These are phyloP conservation scores for Leccinum subtestaceum DNA, from an alignment of 768 basidiomycete species.

Conservation along the genomic window DNA sequence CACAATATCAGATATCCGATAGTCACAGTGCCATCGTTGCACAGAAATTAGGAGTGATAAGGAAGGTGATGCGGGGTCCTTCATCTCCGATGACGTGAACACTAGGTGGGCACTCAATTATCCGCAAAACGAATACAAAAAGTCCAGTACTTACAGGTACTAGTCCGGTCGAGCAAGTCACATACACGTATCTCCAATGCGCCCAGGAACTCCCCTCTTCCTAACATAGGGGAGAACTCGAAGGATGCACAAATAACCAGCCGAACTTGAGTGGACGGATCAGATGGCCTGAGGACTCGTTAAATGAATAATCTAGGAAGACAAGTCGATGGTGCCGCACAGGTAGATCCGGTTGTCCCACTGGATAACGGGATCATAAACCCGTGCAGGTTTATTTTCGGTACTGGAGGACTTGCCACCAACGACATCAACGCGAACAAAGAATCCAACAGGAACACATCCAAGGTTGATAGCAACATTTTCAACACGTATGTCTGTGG, in stretches of 20 bases:
- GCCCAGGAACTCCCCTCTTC: neutral
- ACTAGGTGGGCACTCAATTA: neutral
- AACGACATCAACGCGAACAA: slow-evolving; percentile 8
- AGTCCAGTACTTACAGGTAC: neutral
- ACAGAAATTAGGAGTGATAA: slow-evolving; percentile 1
- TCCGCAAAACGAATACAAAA: neutral
- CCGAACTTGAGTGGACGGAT: neutral
- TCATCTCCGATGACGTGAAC: neutral
- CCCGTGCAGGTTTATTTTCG: neutral
- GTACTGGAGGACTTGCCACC: slow-evolving; percentile 1
- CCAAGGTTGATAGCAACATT: slow-evolving; percentile 3
- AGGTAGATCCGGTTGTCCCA: slow-evolving; percentile 10
- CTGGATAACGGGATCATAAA: slow-evolving; percentile 4
- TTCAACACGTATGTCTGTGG: slow-evolving; percentile 13
- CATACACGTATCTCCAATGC: too few relatives aligned
- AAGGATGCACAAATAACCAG: neutral
- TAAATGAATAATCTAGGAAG: neutral
- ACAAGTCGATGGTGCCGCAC: neutral
- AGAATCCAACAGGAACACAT: slow-evolving; percentile 19
- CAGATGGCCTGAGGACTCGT: neutral
- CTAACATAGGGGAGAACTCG: neutral
- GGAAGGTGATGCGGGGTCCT: neutral
- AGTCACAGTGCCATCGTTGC: neutral
- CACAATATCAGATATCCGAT: neutral
- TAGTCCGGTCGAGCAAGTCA: neutral